Evolutionary conservation across 768 basidiomycete genomes (phyloP).

Genomic region (Kwoniella heveanensis): DNA sequence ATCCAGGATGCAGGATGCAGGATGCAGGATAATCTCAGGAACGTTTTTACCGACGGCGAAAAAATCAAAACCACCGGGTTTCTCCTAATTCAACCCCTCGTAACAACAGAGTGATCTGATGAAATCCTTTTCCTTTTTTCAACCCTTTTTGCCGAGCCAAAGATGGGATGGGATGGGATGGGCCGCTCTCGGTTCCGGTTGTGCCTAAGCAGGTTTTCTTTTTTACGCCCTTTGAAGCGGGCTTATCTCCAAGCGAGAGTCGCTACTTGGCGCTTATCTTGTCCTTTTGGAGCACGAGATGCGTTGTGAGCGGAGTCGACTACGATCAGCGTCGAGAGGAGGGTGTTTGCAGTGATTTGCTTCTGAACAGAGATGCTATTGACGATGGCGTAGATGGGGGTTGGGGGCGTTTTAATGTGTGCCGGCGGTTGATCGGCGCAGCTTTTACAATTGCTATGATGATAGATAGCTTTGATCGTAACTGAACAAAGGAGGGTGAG

Average conservation of each 20-base stretch:
- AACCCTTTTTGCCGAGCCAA: neutral
- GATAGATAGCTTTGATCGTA: neutral
- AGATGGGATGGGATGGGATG: no score
- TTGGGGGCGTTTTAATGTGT: neutral
- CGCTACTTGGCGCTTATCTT: neutral
- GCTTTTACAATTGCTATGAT: neutral
- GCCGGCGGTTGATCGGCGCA: neutral
- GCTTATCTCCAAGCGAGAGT: neutral
- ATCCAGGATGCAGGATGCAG: no score
- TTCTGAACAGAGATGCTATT: neutral
- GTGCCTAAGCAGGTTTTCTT: no score
- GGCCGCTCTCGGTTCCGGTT: no score
- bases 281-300: neutral
- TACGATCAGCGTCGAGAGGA: no score
- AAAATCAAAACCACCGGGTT: slow-evolving; percentile 1
- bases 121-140: neutral
- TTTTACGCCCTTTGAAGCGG: neutral
- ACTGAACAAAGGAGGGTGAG: neutral
- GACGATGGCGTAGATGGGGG: neutral
- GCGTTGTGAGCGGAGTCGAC: no score
- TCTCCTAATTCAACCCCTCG: neutral
- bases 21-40: neutral
- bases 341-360: neutral
- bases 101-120: no score
- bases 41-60: neutral